Evolutionary conservation across 495 filamentous ascomycete genomes (phyloP).

Genomic region (Hypoxylon rickii): DNA sequence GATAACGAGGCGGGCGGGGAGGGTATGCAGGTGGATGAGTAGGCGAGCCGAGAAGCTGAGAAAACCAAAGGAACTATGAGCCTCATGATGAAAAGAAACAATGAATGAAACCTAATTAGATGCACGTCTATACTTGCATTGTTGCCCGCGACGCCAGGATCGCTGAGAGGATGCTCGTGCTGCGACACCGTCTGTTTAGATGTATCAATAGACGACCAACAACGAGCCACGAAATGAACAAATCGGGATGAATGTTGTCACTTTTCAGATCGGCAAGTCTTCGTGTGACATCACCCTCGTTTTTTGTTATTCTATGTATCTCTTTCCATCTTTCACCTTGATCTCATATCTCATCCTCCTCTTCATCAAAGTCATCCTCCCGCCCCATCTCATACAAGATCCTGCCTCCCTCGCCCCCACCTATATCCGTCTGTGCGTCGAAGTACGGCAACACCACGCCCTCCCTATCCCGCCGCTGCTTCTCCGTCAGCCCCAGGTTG

Average conservation of each 20-base stretch:
- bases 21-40: slow-evolving; percentile 79
- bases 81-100: neutral
- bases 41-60: slow-evolving; percentile 23
- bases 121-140: slow-evolving; percentile 33
- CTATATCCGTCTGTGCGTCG: slow-evolving; percentile 83
- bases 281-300: too few relatives aligned
- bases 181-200: slow-evolving; percentile 21
- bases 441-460: slow-evolving; percentile 92
- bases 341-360: slow-evolving; percentile 90
- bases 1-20: slow-evolving; percentile 57
- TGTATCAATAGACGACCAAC: slow-evolving; percentile 35
- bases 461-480: slow-evolving; percentile 82
- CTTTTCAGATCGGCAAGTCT: too few relatives aligned
- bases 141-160: slow-evolving; percentile 23
- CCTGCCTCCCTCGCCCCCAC: slow-evolving; percentile 79
- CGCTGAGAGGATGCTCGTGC: slow-evolving; percentile 19
- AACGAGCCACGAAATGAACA: slow-evolving; percentile 32
- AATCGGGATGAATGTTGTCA: neutral
- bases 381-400: slow-evolving; percentile 96
- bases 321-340: neutral
- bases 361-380: slow-evolving; percentile 98
- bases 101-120: slow-evolving; percentile 1
- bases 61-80: too few relatives aligned
- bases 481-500: slow-evolving; percentile 83
- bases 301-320: too few relatives aligned